Percentiles rank a stretch among this genome's conserved stretches.
These are phyloP conservation scores for Lyophyllum semitale DNA, from an alignment of 768 basidiomycete genomes.

Conservation along the genomic window DNA sequence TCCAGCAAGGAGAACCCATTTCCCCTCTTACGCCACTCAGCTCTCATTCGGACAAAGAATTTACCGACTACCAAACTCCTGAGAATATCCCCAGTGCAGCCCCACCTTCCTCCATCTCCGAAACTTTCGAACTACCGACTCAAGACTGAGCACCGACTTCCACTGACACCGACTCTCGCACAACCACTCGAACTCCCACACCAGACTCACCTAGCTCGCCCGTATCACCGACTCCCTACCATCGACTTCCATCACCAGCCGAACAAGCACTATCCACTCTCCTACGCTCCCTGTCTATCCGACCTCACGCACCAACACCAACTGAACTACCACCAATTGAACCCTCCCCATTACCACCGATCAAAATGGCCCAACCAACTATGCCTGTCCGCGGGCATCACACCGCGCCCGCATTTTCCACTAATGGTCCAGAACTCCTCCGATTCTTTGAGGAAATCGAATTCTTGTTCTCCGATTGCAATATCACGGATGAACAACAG, in stretches of 20 bases:
- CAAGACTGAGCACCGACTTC: background rate
- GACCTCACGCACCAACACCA: too few species aligned
- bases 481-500: background rate
- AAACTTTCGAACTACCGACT: background rate
- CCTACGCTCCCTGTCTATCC: background rate
- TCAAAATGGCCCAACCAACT: background rate
- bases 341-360: background rate
- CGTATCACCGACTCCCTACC: too few species aligned
- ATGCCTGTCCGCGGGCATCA: background rate
- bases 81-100: too few species aligned
- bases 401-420: background rate
- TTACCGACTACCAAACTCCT: too few species aligned
- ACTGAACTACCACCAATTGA: background rate
- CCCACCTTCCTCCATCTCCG: too few species aligned
- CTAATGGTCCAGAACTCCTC: background rate
- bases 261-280: too few species aligned
- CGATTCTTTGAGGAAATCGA: background rate
- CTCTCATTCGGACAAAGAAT: too few species aligned
- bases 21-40: background rate
- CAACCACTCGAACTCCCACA: background rate
- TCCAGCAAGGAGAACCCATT: background rate
- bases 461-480: background rate
- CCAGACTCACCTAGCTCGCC: too few species aligned
- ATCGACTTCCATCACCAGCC: too few species aligned
- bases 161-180: background rate